phyloP scores from a whole-genome alignment of 2,329 filamentous ascomycete genomes.

The Fusarium pseudoanthophilum region DNA sequence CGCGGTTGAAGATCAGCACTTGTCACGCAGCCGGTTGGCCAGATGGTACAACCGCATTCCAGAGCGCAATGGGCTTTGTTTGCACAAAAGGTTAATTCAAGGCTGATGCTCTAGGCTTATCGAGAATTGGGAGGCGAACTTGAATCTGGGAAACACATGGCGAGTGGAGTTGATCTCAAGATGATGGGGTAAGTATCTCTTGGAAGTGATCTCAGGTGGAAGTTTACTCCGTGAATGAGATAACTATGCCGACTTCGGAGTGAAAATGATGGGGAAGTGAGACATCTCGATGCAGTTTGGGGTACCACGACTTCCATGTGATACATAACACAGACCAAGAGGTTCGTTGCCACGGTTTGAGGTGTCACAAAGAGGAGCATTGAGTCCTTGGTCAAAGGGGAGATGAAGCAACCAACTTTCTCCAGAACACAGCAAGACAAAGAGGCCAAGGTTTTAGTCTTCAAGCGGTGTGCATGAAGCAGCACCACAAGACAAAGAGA shows the following conservation, averaged over 20 bases:
- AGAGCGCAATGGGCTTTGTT: conserved; percentile 9
- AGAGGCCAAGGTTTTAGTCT: conserved; percentile 14
- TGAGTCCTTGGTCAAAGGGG: neutral
- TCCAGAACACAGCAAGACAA: conserved; percentile 19
- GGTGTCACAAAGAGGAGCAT: conserved; percentile 5
- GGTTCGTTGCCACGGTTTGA: conserved; percentile 20
- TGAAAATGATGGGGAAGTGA: conserved; percentile 21
- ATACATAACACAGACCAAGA: conserved; percentile 13
- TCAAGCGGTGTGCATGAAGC: conserved; percentile 26
- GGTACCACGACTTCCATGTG: conserved; percentile 11
- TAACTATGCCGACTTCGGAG: conserved; percentile 21
- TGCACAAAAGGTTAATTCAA: conserved; percentile 4
- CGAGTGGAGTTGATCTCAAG: conserved; percentile 25
- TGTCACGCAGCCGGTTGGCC: conserved; percentile 9
- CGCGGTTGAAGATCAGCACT: conserved; percentile 20
- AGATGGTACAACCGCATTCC: conserved; percentile 18
- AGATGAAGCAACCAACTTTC: neutral
- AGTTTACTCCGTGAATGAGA: neutral
- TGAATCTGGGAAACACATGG: conserved; percentile 31
- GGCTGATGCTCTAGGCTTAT: conserved; percentile 4
- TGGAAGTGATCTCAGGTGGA: neutral
- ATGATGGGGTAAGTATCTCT: conserved; percentile 1
- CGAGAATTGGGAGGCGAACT: conserved; percentile 4
- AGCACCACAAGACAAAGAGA: conserved; percentile 10
- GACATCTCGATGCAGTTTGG: conserved; percentile 22